Evolutionary conservation across 2,329 filamentous ascomycete species (phyloP).

Genomic region (Hymenoscyphus fraxineus): DNA sequence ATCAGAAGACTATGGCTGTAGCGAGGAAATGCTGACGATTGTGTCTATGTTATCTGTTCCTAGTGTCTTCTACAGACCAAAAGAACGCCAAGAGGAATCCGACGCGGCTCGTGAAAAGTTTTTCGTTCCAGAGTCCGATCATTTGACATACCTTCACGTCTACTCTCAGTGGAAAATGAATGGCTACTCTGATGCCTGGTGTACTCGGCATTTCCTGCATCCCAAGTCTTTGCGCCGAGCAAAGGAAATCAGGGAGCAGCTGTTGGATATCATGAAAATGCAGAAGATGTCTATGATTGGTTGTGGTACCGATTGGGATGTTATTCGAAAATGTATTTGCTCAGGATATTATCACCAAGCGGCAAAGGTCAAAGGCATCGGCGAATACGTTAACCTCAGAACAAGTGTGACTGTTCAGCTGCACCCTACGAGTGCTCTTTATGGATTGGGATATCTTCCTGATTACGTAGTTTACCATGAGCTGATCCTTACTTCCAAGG

Average conservation of each 20-base stretch:
- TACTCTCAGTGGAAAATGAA: slow-evolving; percentile 95
- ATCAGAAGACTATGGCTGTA: slow-evolving; percentile 83
- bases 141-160: slow-evolving; percentile 91
- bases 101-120: slow-evolving; percentile 96
- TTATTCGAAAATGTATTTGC: slow-evolving; percentile 94
- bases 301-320: slow-evolving; percentile 95
- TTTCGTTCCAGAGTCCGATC: slow-evolving; percentile 96
- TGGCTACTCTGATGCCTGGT: slow-evolving; percentile 87
- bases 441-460: slow-evolving; percentile 87
- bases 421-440: slow-evolving; percentile 89
- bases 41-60: slow-evolving; percentile 97
- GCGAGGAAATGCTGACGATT: slow-evolving; percentile 96
- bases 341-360: slow-evolving; percentile 98
- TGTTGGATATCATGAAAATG: slow-evolving; percentile 89
- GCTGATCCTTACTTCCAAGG: slow-evolving; percentile 91
- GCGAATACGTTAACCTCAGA: slow-evolving; percentile 94
- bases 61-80: slow-evolving; percentile 93
- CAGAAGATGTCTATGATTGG: slow-evolving; percentile 85
- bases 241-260: slow-evolving; percentile 90
- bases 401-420: slow-evolving; percentile 92
- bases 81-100: slow-evolving; percentile 93
- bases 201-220: slow-evolving; percentile 87
- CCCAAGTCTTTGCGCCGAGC: slow-evolving; percentile 88
- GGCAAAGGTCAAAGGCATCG: slow-evolving; percentile 90
- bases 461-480: slow-evolving; percentile 99